Percentiles rank a stretch among this genome's conserved stretches.
These are phyloP conservation scores for Russula compacta DNA, from an alignment of 768 basidiomycete genomes.

Conservation along the genomic window DNA sequence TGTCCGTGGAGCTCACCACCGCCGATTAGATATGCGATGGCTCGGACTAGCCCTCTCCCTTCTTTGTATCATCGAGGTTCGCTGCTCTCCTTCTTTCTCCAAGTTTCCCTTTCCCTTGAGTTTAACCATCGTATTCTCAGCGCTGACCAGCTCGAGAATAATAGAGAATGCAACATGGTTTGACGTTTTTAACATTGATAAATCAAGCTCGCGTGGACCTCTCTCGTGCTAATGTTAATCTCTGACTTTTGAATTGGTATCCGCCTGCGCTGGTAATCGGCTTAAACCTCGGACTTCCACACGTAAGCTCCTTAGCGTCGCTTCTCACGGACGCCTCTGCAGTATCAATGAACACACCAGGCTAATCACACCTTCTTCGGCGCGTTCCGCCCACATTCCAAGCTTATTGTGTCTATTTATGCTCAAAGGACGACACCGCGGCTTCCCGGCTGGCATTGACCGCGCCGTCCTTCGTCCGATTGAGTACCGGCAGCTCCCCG, in stretches of 20 bases:
- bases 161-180: constrained; percentile 56
- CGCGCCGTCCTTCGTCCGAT: constrained; percentile 75
- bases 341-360: constrained; percentile 32
- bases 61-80: constrained; percentile 88
- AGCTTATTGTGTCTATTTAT: constrained; percentile 88
- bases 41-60: constrained; percentile 75
- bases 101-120: too few relatives aligned
- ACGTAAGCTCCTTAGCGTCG: constrained; percentile 36
- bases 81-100: constrained; percentile 14
- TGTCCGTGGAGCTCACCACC: background rate
- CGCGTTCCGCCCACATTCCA: constrained; percentile 69
- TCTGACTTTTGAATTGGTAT: constrained; percentile 78
- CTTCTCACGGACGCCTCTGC: background rate
- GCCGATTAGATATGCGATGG: constrained; percentile 90
- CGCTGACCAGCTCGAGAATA: constrained; percentile 48
- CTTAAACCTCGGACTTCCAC: constrained; percentile 79
- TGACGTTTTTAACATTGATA: constrained; percentile 72
- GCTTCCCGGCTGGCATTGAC: constrained; percentile 80
- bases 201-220: constrained; percentile 22
- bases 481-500: constrained; percentile 34
- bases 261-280: constrained; percentile 88
- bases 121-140: constrained; percentile 28
- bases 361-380: constrained; percentile 76
- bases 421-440: constrained; percentile 89
- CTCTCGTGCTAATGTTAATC: background rate